A percentile compares a stretch with the other conserved stretches of the same genome.
Evolutionary conservation across 139 green algal species (phyloP).

Genomic region (Pleodorina starrii): DNA sequence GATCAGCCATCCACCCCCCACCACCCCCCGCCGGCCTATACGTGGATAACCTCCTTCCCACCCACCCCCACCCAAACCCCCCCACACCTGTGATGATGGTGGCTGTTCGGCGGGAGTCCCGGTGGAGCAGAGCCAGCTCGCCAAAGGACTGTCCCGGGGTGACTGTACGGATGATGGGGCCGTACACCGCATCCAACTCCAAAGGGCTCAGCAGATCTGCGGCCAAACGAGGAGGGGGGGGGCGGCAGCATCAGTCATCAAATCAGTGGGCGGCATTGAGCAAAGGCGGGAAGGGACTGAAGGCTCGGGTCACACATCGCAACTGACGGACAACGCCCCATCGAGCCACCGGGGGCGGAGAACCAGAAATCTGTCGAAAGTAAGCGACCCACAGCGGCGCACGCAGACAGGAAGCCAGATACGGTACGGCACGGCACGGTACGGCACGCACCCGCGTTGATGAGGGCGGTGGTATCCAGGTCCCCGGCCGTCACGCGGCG

Average conservation of each 20-base stretch:
- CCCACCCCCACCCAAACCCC: no score
- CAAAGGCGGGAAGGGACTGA: background rate
- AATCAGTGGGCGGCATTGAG: background rate
- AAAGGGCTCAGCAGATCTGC: background rate
- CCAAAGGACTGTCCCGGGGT: slow-evolving; percentile 45
- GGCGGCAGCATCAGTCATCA: background rate
- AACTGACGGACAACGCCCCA: no score
- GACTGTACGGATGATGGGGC: slow-evolving; percentile 30
- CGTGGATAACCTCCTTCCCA: no score
- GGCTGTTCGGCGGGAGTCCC: slow-evolving; percentile 40
- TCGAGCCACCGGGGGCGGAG: no score
- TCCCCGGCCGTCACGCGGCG: background rate
- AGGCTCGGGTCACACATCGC: background rate
- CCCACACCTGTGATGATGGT: slow-evolving; percentile 38
- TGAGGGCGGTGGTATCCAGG: background rate
- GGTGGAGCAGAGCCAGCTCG: slow-evolving; percentile 56
- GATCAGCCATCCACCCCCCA: no score
- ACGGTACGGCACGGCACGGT: no score
- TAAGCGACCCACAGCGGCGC: no score
- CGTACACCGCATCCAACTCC: slow-evolving; percentile 27
- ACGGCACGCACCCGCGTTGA: background rate
- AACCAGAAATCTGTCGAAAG: background rate
- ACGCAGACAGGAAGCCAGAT: no score
- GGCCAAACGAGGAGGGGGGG: background rate
- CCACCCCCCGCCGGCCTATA: no score